Conservation (phyloP, 768 basidiomycete genomes). For the Sporobolomyces pararoseus region DNA sequence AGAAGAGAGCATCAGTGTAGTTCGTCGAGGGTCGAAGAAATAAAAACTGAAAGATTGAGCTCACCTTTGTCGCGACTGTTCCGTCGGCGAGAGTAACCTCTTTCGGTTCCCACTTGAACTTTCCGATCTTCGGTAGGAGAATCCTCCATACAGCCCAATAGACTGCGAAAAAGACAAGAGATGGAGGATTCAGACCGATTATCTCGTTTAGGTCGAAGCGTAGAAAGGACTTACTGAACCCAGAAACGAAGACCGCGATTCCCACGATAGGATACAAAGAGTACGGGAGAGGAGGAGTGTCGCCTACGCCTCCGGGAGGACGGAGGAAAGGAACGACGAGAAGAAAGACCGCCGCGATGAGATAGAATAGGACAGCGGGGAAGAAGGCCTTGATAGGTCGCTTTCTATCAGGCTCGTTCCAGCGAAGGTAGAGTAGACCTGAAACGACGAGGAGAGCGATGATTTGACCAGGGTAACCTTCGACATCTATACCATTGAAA, state of each 20-base stretch:
- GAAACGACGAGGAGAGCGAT: constrained; percentile 59
- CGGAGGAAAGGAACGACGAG: constrained; percentile 59
- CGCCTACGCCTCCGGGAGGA: constrained; percentile 59
- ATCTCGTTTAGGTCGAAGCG: too few relatives aligned
- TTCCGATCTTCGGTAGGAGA: constrained; percentile 10
- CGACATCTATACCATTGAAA: constrained; percentile 50
- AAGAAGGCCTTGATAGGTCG: constrained; percentile 54
- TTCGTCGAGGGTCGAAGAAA: background rate
- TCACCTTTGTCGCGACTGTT: constrained; percentile 14
- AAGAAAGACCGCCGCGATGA: constrained; percentile 57
- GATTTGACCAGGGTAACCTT: constrained; percentile 58
- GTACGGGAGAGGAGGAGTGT: constrained; percentile 56
- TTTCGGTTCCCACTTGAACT: constrained; percentile 5
- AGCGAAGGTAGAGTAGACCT: background rate
- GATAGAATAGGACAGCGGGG: constrained; percentile 59
- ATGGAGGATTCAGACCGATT: too few relatives aligned
- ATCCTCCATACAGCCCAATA: constrained; percentile 22
- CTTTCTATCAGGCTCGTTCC: constrained; percentile 50
- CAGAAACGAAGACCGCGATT: constrained; percentile 52
- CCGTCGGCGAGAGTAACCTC: constrained; percentile 12
- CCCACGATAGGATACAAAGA: constrained; percentile 33
- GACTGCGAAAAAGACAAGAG: background rate
- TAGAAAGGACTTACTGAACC: constrained; percentile 46
- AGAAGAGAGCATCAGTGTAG: background rate
- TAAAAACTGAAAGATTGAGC: background rate